Conservation (phyloP, 805 yeast genomes). For the Cyberlindnera suaveolens region DNA sequence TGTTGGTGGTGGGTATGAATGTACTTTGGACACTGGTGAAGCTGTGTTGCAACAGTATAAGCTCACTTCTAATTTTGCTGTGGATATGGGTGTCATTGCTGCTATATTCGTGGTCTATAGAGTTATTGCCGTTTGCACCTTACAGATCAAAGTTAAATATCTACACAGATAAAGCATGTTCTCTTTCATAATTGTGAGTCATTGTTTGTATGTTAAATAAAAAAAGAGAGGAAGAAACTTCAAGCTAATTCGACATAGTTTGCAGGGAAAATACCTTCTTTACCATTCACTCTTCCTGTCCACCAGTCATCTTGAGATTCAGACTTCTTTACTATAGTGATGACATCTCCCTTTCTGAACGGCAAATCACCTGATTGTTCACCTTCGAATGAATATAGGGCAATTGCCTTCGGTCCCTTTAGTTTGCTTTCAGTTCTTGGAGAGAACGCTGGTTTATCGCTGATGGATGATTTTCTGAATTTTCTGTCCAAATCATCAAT, state of each 20-base stretch:
- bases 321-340: conserved; percentile 78
- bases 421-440: conserved; percentile 32
- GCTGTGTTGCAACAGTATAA: conserved; percentile 50
- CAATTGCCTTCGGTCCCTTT: conserved; percentile 74
- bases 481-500: conserved; percentile 34
- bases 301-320: conserved; percentile 97
- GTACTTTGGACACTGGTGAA: conserved; percentile 47
- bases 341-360: conserved; percentile 91
- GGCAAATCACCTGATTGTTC: conserved; percentile 92
- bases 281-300: conserved; percentile 86
- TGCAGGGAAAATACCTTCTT: conserved; percentile 94
- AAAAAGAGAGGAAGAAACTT: neutral
- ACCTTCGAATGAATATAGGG: conserved; percentile 82
- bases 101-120: conserved; percentile 14
- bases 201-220: neutral
- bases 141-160: conserved; percentile 9
- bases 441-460: conserved; percentile 34
- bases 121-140: conserved; percentile 7
- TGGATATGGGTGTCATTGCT: conserved; percentile 9
- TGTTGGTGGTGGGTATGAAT: conserved; percentile 33
- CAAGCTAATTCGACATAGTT: conserved; percentile 78
- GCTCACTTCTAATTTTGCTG: conserved; percentile 23
- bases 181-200: neutral
- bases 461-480: conserved; percentile 34
- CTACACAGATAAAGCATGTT: neutral